Base-by-base conservation (phyloP, 257 asterid species). In the Verbena officinalis region DNA sequence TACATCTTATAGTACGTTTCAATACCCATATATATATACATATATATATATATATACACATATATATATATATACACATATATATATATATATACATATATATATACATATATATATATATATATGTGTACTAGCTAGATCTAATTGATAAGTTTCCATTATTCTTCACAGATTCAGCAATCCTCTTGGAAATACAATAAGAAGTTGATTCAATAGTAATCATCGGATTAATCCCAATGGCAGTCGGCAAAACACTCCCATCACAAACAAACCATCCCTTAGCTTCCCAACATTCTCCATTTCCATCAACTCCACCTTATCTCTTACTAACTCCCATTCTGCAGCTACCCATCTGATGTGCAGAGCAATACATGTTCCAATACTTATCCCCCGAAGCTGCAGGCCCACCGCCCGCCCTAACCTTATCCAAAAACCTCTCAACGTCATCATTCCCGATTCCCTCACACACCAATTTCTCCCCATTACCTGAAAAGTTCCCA, bases 271-370 rank as follows among this genome's bases (percentile, higher is more conserved):
- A 83, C 43, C 83, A 55, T 1, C 84, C 84, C 60, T 81, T 65
- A 11, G 90, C 88, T 64, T 86, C 90, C 94, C 94, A 86, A 60
- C 80, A 70, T 44, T 86, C 90, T 30, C 94, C 94, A 20, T 81
- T 81, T 50, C 60, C 77, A 69, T 86, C 86, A 3, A 81, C 83
- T n/a, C 68, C 90, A 2, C 90, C 86, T 2, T 78, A 78, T 50
- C 61, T 72, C 69, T 76, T 77, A 2, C 21, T 66, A 0, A 59
- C 58, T 16, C 94, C 90, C 86, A 86, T 83, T 48, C 78, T 69
- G 56, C 87, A 83, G 63, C 88, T 81, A 16, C 94, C 74, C 81
- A 86, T 77, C 59, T 86, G 94, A 73, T 86, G 94, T 4, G 87
- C 87, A 3, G 89, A 78, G 9, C 57, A 66, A 59, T 83, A 85